Evolutionary conservation across 2,329 filamentous ascomycete species (phyloP).

Genomic region (Trichoderma atroviride): DNA sequence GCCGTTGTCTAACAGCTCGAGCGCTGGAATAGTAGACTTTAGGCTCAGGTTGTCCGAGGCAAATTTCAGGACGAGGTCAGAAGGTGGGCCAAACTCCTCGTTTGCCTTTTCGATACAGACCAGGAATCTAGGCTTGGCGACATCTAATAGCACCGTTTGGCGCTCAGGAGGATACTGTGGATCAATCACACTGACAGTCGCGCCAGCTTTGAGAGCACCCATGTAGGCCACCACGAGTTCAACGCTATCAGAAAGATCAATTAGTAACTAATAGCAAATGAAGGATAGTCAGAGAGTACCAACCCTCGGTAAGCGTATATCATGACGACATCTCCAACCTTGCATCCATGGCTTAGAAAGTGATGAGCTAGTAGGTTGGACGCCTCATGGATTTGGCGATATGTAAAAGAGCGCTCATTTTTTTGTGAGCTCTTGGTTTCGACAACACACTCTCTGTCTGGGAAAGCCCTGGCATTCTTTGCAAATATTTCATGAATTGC

Average conservation of each 20-base stretch:
- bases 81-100: conserved; percentile 34
- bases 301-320: conserved; percentile 73
- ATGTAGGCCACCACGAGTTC: background rate
- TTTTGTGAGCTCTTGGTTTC: conserved; percentile 55
- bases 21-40: conserved; percentile 72
- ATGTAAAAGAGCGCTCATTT: conserved; percentile 67
- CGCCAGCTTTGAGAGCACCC: conserved; percentile 53
- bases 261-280: background rate
- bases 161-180: conserved; percentile 50
- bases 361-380: conserved; percentile 81
- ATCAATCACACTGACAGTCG: conserved; percentile 70
- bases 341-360: conserved; percentile 71
- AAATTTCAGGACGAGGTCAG: conserved; percentile 58
- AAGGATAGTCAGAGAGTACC: background rate
- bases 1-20: conserved; percentile 75
- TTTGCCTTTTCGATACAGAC: background rate
- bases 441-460: conserved; percentile 57
- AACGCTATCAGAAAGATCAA: conserved; percentile 29
- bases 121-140: background rate
- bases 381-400: conserved; percentile 82
- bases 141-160: conserved; percentile 29
- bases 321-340: conserved; percentile 88
- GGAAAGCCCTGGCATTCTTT: conserved; percentile 66
- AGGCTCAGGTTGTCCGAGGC: conserved; percentile 73
- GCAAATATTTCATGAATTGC: conserved; percentile 70